Conservation (phyloP, 345 rosid species). For the Carallia pectinifolia region DNA sequence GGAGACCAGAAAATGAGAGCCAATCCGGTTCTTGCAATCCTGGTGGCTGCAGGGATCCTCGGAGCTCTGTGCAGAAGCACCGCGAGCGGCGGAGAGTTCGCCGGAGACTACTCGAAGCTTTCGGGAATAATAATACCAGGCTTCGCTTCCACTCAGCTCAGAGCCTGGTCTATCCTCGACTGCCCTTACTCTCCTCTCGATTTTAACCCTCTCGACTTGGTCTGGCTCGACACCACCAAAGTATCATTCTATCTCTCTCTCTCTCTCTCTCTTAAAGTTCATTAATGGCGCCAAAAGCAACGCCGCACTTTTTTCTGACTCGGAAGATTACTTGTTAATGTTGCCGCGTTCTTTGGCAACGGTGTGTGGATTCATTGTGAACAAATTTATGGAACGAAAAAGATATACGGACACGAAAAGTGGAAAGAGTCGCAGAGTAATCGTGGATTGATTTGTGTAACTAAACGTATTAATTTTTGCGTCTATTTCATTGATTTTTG, state of each 20-base stretch:
- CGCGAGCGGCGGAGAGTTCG: constrained; percentile 40
- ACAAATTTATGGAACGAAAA: too few species aligned
- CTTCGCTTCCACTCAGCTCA: constrained; percentile 93
- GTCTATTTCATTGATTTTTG: too few species aligned
- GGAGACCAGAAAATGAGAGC: constrained; percentile 10
- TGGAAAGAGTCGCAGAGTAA: too few species aligned
- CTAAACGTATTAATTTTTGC: too few species aligned
- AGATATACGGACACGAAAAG: too few species aligned
- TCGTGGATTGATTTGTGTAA: too few species aligned
- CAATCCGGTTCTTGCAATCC: background rate
- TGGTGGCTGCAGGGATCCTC: constrained; percentile 19
- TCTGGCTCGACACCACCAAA: constrained; percentile 96
- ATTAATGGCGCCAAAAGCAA: too few species aligned
- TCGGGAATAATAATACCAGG: constrained; percentile 98
- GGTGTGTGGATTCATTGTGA: too few species aligned
- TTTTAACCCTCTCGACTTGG: constrained; percentile 97
- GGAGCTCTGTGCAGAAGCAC: constrained; percentile 6
- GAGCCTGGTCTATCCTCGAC: constrained; percentile 99
- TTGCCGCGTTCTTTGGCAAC: too few species aligned
- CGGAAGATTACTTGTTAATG: too few species aligned
- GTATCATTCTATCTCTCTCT: constrained; percentile 30
- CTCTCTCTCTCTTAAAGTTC: too few species aligned
- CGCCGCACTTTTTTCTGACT: too few species aligned
- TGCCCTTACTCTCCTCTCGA: constrained; percentile 95
- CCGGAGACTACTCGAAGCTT: constrained; percentile 63